Evolutionary conservation across 768 basidiomycete genomes (phyloP).

Genomic region (Sarcomyxa edulis): DNA sequence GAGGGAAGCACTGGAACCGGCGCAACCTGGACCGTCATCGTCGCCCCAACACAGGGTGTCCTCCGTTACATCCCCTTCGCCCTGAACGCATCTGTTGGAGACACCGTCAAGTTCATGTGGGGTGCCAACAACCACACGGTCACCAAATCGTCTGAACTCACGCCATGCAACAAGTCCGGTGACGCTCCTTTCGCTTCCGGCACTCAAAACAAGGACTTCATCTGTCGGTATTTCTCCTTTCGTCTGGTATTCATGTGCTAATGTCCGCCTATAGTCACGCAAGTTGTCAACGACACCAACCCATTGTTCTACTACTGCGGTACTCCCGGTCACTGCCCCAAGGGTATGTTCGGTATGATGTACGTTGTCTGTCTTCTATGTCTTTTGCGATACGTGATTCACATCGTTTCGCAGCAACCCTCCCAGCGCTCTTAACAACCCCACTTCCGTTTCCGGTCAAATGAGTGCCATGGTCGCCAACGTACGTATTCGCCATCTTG

Average conservation of each 20-base stretch:
- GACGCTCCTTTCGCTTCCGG: constrained; percentile 63
- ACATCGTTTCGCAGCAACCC: constrained; percentile 41
- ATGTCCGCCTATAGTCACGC: constrained; percentile 41
- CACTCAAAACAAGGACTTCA: constrained; percentile 54
- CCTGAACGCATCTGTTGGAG: constrained; percentile 70
- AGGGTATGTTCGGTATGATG: constrained; percentile 86
- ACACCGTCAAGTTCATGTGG: constrained; percentile 76
- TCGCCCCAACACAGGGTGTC: constrained; percentile 73
- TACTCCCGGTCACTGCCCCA: constrained; percentile 64
- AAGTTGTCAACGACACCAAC: constrained; percentile 68
- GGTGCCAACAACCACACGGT: constrained; percentile 78
- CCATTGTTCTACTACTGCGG: constrained; percentile 75
- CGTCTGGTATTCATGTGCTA: constrained; percentile 8
- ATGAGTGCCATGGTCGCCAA: constrained; percentile 42
- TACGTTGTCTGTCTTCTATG: constrained; percentile 18
- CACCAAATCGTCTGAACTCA: constrained; percentile 66
- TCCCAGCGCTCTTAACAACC: constrained; percentile 38
- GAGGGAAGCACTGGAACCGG: constrained; percentile 39
- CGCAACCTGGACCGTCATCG: constrained; percentile 69
- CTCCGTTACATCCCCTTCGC: constrained; percentile 74
- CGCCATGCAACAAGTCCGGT: constrained; percentile 68
- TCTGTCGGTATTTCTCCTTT: constrained; percentile 38
- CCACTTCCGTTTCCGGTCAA: constrained; percentile 46
- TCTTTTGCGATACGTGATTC: constrained; percentile 1
- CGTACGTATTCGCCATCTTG: constrained; percentile 29